These are phyloP conservation scores for Pyricularia sp. DNA, from an alignment of 2,329 filamentous ascomycete genomes.

Conservation along the genomic window DNA sequence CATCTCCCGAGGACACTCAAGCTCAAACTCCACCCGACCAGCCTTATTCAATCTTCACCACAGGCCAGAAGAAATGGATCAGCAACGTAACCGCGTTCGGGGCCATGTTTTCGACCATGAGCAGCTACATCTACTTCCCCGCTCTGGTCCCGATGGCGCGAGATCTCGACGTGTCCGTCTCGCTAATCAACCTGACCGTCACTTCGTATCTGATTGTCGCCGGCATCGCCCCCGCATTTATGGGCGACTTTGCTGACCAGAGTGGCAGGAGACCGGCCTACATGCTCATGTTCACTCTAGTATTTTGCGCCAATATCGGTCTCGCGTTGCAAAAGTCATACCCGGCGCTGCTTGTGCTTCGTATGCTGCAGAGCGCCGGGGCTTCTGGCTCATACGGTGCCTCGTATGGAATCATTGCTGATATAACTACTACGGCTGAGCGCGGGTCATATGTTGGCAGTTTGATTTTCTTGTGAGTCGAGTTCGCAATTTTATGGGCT, in stretches of 20 bases:
- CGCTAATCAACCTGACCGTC: slow-evolving; percentile 28
- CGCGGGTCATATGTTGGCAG: slow-evolving; percentile 44
- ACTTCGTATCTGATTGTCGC: slow-evolving; percentile 40
- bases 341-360: slow-evolving; percentile 34
- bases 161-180: slow-evolving; percentile 23
- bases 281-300: slow-evolving; percentile 35
- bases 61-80: slow-evolving; percentile 31
- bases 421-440: slow-evolving; percentile 46
- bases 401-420: slow-evolving; percentile 15
- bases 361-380: slow-evolving; percentile 40
- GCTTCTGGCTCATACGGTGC: neutral
- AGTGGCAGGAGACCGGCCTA: slow-evolving; percentile 38
- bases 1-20: neutral
- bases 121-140: slow-evolving; percentile 32
- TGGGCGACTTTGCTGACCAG: slow-evolving; percentile 40
- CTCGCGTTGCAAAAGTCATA: slow-evolving; percentile 32
- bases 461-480: no score
- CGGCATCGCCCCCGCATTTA: slow-evolving; percentile 38
- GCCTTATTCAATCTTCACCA: slow-evolving; percentile 25
- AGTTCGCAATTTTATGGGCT: no score
- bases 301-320: slow-evolving; percentile 34
- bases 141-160: slow-evolving; percentile 30
- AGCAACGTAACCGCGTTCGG: slow-evolving; percentile 39
- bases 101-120: slow-evolving; percentile 24
- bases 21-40: neutral